phyloP scores from a whole-genome alignment of 1,284 basidiomycete species.

The Spongiforma sp. region DNA sequence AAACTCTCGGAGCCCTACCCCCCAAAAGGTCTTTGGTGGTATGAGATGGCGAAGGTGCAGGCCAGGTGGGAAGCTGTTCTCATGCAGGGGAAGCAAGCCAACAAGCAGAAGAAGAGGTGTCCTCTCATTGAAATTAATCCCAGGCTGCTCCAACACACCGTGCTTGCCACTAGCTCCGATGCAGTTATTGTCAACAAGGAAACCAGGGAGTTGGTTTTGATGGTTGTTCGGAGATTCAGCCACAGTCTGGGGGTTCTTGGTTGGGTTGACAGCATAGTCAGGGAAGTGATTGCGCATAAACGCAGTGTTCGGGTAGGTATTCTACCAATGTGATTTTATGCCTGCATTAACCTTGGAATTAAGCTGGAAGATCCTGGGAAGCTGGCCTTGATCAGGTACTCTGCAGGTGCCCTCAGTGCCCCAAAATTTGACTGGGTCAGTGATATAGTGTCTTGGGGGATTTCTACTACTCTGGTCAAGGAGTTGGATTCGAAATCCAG shows the following conservation, averaged over 20 bases:
- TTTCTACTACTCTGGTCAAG: too few species aligned
- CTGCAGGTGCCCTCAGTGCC: neutral
- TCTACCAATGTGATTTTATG: neutral
- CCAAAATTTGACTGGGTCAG: neutral
- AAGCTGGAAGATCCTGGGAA: slow-evolving; percentile 3
- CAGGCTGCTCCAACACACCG: neutral
- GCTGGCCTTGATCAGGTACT: neutral
- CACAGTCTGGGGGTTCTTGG: neutral
- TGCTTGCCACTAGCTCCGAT: neutral
- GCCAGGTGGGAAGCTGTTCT: neutral
- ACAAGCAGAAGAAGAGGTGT: neutral
- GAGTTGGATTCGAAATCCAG: neutral
- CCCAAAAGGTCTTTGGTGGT: neutral
- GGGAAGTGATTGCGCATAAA: neutral
- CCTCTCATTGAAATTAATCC: neutral
- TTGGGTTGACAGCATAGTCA: neutral
- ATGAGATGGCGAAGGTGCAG: neutral
- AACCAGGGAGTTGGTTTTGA: neutral
- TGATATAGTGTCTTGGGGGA: neutral
- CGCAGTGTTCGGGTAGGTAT: neutral
- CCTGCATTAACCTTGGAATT: neutral
- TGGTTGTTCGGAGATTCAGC: neutral
- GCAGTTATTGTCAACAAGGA: neutral
- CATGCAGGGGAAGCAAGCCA: neutral
- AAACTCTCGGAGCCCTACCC: neutral